phyloP scores from a whole-genome alignment of 2,329 filamentous ascomycete species.

The Colletotrichum sublineola region DNA sequence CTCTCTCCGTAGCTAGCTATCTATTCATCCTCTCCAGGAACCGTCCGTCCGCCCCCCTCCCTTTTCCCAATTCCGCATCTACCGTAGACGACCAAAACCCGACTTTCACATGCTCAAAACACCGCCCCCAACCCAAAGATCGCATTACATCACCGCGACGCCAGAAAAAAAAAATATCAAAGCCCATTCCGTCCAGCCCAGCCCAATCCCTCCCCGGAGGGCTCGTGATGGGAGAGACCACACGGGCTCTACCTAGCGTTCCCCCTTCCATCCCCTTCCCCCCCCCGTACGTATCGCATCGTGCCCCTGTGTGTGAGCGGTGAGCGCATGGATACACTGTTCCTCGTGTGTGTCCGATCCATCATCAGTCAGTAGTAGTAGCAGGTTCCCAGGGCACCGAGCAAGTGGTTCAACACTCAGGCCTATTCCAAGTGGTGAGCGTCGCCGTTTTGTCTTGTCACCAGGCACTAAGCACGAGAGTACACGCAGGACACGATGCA shows the following conservation, averaged over 20 bases:
- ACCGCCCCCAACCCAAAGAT: not conserved
- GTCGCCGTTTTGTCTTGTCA: too few relatives aligned
- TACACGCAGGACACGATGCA: not conserved
- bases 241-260: too few relatives aligned
- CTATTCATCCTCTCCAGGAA: too few relatives aligned
- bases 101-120: constrained; percentile 31
- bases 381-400: constrained; percentile 2
- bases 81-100: not conserved
- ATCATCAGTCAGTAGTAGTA: constrained; percentile 25
- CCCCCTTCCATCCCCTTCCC: too few relatives aligned
- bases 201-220: not conserved
- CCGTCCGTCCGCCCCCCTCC: too few relatives aligned
- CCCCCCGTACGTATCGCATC: not conserved
- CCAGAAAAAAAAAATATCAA: constrained; percentile 8
- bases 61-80: too few relatives aligned
- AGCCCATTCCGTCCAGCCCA: constrained; percentile 7
- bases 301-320: constrained; percentile 2
- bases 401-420: not conserved
- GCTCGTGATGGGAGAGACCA: not conserved
- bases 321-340: constrained; percentile 28
- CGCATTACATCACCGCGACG: not conserved
- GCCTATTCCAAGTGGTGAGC: too few relatives aligned
- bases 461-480: not conserved
- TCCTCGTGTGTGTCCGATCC: not conserved
- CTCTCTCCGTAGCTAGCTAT: too few relatives aligned